Percentiles rank a stretch among this genome's conserved stretches.
phyloP scores from a whole-genome alignment of 2,329 filamentous ascomycete species.

The Shiraia sp. region DNA sequence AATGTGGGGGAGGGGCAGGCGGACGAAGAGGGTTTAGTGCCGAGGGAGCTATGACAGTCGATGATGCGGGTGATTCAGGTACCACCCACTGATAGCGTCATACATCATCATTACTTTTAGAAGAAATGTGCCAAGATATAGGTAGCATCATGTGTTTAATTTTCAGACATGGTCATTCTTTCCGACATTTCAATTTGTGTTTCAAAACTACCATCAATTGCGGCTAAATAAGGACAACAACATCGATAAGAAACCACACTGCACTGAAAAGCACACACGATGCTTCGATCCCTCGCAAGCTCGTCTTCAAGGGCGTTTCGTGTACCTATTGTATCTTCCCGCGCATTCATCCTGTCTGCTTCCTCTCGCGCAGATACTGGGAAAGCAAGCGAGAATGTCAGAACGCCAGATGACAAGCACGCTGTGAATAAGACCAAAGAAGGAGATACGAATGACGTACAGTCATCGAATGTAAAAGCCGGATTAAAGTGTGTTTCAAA shows the following conservation, averaged over 20 bases:
- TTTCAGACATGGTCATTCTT: too few species aligned
- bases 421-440: constrained; percentile 34
- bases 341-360: too few species aligned
- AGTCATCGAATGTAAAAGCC: constrained; percentile 31
- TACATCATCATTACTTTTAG: constrained; percentile 22
- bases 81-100: constrained; percentile 20
- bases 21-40: constrained; percentile 5
- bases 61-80: not conserved
- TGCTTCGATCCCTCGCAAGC: constrained; percentile 17
- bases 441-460: constrained; percentile 41
- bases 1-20: constrained; percentile 19
- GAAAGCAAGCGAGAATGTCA: constrained; percentile 17
- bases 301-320: constrained; percentile 11
- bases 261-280: not conserved
- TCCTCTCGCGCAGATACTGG: constrained; percentile 14
- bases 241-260: not conserved
- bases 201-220: not conserved
- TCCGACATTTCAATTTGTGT: not conserved
- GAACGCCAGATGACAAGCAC: constrained; percentile 32
- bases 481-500: constrained; percentile 39
- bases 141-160: not conserved
- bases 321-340: not conserved
- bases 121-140: not conserved
- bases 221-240: not conserved
- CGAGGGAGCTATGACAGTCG: constrained; percentile 17